Percentiles rank a stretch among this genome's conserved stretches.
These are phyloP conservation scores for Chlamydomonas eustigma DNA, from an alignment of 139 green algal species.

Conservation along the genomic window DNA sequence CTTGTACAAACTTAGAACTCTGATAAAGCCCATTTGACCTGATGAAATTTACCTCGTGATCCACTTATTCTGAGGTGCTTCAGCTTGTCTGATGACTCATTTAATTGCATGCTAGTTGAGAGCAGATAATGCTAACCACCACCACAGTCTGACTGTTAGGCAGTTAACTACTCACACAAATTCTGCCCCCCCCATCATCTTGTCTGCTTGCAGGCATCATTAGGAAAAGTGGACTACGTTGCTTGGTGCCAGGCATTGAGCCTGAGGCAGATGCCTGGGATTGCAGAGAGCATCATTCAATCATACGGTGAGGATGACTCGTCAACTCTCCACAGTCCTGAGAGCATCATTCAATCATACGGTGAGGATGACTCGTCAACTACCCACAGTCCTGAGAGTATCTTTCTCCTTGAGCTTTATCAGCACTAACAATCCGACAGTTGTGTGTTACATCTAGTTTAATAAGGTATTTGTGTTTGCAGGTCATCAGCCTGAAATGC, in stretches of 20 bases:
- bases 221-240: conserved; percentile 14
- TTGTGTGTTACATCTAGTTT: too few relatives aligned
- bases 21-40: background rate
- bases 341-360: conserved; percentile 22
- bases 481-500: too few relatives aligned
- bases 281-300: conserved; percentile 38
- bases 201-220: background rate
- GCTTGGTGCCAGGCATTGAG: conserved; percentile 20
- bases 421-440: too few relatives aligned
- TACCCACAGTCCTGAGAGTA: conserved; percentile 50
- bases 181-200: background rate
- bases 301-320: conserved; percentile 2
- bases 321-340: too few relatives aligned
- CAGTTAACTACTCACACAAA: background rate
- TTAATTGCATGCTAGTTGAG: too few relatives aligned
- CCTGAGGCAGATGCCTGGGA: conserved; percentile 39
- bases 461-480: too few relatives aligned
- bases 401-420: too few relatives aligned
- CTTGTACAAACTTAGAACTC: background rate
- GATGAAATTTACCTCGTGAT: background rate
- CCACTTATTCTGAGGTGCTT: background rate
- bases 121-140: background rate
- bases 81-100: background rate
- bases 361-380: background rate
- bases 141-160: background rate